Percentiles rank a stretch among this genome's conserved stretches.
phyloP scores from a whole-genome alignment of 495 filamentous ascomycete genomes.

The Friedmanniomyces endolithicus region DNA sequence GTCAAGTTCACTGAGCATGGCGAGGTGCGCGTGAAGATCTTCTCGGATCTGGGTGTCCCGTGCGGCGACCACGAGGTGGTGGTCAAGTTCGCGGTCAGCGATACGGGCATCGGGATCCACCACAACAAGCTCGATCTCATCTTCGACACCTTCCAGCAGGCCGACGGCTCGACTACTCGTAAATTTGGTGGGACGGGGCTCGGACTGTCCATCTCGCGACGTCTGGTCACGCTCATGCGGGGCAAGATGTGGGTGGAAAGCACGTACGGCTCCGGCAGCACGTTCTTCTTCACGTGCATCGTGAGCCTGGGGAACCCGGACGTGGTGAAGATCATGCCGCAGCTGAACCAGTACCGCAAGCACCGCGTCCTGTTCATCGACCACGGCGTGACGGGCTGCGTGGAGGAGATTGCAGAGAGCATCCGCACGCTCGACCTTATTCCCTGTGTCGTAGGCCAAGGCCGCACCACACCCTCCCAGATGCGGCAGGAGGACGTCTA shows the following conservation, averaged over 20 bases:
- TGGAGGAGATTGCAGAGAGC: slow-evolving; percentile 68
- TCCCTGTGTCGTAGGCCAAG: slow-evolving; percentile 66
- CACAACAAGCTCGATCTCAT: slow-evolving; percentile 93
- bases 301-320: slow-evolving; percentile 79
- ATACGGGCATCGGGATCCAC: slow-evolving; percentile 96
- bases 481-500: slow-evolving; percentile 55
- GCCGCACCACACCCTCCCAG: slow-evolving; percentile 42
- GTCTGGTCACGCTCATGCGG: slow-evolving; percentile 92
- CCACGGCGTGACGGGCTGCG: slow-evolving; percentile 65
- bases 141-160: slow-evolving; percentile 99
- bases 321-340: slow-evolving; percentile 64
- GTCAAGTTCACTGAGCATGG: slow-evolving; percentile 98
- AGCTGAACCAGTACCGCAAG: slow-evolving; percentile 77
- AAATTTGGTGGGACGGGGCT: slow-evolving; percentile 96
- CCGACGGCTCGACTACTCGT: slow-evolving; percentile 91
- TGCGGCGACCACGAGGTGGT: slow-evolving; percentile 69
- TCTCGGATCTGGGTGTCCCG: slow-evolving; percentile 55
- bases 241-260: slow-evolving; percentile 96
- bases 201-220: slow-evolving; percentile 90
- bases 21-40: slow-evolving; percentile 88
- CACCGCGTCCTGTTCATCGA: slow-evolving; percentile 95
- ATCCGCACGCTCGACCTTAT: slow-evolving; percentile 65
- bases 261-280: slow-evolving; percentile 82
- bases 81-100: slow-evolving; percentile 91
- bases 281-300: slow-evolving; percentile 93